A percentile compares a stretch with the other conserved stretches of the same genome.
Conservation (phyloP, 768 basidiomycete species). For the Sporobolomyces phaffii region DNA sequence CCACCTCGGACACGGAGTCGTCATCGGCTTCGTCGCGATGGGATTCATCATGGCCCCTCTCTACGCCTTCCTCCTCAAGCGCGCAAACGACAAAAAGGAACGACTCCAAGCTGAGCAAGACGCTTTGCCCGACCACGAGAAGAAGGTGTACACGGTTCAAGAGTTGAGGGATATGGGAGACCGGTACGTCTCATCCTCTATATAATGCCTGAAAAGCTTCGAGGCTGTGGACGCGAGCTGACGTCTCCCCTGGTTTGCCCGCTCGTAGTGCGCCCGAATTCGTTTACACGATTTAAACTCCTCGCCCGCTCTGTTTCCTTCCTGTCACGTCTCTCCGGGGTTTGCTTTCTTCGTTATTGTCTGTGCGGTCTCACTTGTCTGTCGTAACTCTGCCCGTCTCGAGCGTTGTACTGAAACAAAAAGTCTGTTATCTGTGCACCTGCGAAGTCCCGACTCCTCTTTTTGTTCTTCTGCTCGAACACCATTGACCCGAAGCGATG, state of each 20-base stretch:
- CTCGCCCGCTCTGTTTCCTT: background rate
- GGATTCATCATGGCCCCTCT: slow-evolving; percentile 28
- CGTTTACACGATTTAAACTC: slow-evolving; percentile 37
- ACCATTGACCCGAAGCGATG: too few relatives aligned
- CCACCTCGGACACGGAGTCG: slow-evolving; percentile 36
- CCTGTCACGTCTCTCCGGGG: background rate
- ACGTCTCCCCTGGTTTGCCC: too few relatives aligned
- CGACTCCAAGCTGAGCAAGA: slow-evolving; percentile 17
- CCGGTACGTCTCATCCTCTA: slow-evolving; percentile 13
- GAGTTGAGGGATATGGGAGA: slow-evolving; percentile 40
- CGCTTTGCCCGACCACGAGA: slow-evolving; percentile 33
- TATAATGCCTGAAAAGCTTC: too few relatives aligned
- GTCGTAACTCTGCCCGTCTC: too few relatives aligned
- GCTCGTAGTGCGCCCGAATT: slow-evolving; percentile 27
- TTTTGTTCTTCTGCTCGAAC: background rate
- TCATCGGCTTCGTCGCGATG: slow-evolving; percentile 35
- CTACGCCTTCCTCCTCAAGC: slow-evolving; percentile 35
- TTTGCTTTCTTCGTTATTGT: background rate
- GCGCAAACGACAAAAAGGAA: slow-evolving; percentile 33
- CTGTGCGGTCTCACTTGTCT: background rate
- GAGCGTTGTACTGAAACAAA: slow-evolving; percentile 1
- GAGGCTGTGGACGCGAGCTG: too few relatives aligned
- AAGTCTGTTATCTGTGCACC: background rate
- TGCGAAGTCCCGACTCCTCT: background rate
- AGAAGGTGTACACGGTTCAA: slow-evolving; percentile 32